Conservation (phyloP, 176 grass and related monocot species). For the Hordeum vulgare region MorexV3_pseudomolecules_assembly NC_058521.1:110860368-110860867, state of each 20-base stretch:
- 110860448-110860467: background rate
- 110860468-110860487: background rate
- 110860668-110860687: too few relatives aligned
- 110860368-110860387: background rate
- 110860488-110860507: background rate
- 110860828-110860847: background rate
- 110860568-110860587: background rate
- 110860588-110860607: background rate
- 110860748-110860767: background rate
- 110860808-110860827: background rate
- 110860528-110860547: background rate
- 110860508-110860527: background rate
- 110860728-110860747: background rate
- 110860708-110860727: background rate
- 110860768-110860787: background rate
- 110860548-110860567: background rate
- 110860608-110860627: too few relatives aligned
- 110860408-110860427: background rate
- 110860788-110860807: background rate
- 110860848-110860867: background rate
- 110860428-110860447: background rate
- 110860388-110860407: background rate
- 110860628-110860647: too few relatives aligned
- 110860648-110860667: too few relatives aligned
- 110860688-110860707: too few relatives aligned